Conservation (phyloP, 2,329 filamentous ascomycete genomes). For the Aspergillus floridensis region DNA sequence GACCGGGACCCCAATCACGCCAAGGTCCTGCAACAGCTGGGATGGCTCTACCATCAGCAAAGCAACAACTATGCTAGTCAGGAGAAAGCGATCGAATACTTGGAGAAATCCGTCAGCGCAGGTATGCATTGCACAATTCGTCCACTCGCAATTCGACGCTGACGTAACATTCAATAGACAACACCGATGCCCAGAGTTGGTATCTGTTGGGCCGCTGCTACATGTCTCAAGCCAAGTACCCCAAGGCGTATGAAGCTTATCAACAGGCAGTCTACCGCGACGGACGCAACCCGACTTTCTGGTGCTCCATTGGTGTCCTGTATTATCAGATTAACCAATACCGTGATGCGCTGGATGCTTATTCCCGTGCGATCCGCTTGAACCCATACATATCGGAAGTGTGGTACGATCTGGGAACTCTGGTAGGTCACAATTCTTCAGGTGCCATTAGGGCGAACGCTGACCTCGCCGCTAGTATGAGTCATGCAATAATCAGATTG, state of each 20-base stretch:
- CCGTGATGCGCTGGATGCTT: conserved; percentile 93
- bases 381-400: conserved; percentile 99
- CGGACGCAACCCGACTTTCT: conserved; percentile 96
- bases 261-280: conserved; percentile 98
- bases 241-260: conserved; percentile 97
- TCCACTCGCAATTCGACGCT: not conserved
- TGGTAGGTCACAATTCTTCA: conserved; percentile 62
- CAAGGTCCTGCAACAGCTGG: conserved; percentile 95
- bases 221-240: conserved; percentile 99
- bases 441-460: not conserved
- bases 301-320: conserved; percentile 97
- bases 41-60: conserved; percentile 96
- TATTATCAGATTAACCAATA: conserved; percentile 99
- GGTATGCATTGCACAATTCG: conserved; percentile 56
- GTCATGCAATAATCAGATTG: conserved; percentile 98
- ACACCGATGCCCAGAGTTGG: conserved; percentile 96
- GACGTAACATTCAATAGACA: conserved; percentile 57
- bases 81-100: conserved; percentile 92
- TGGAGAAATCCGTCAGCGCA: conserved; percentile 92
- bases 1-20: conserved; percentile 94
- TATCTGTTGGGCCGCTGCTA: conserved; percentile 96
- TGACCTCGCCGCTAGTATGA: conserved; percentile 66
- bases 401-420: conserved; percentile 95
- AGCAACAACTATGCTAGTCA: conserved; percentile 88
- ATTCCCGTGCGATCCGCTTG: conserved; percentile 90